These are phyloP conservation scores for Mycena metata DNA, from an alignment of 768 basidiomycete genomes.

Conservation along the genomic window DNA sequence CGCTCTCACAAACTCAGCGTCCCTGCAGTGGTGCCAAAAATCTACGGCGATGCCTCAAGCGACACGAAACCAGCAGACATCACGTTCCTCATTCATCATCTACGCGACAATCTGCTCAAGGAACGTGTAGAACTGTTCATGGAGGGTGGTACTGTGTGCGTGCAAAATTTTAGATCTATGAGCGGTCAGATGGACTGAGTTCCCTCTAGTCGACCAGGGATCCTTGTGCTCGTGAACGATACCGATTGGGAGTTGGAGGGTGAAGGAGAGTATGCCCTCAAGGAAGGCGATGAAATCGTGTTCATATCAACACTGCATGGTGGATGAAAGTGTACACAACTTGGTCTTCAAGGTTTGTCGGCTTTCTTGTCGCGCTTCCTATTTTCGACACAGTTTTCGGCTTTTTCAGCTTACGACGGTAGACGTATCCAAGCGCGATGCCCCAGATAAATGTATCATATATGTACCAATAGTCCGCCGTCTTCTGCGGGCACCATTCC, in stretches of 20 bases:
- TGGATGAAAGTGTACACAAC: constrained; percentile 68
- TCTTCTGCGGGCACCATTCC: constrained; percentile 17
- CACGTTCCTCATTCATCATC: constrained; percentile 81
- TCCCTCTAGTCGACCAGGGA: constrained; percentile 86
- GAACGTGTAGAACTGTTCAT: constrained; percentile 92
- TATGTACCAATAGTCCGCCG: constrained; percentile 20
- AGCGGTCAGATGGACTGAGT: neutral
- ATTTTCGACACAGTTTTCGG: no score
- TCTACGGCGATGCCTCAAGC: constrained; percentile 45
- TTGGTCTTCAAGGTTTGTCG: no score
- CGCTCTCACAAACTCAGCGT: constrained; percentile 70
- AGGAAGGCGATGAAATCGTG: constrained; percentile 89
- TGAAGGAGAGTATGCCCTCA: constrained; percentile 86
- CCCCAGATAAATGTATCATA: constrained; percentile 23
- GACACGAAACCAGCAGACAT: constrained; percentile 69
- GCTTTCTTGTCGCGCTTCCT: no score
- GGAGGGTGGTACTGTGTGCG: constrained; percentile 89
- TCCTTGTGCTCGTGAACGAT: constrained; percentile 96
- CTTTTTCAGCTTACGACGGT: neutral
- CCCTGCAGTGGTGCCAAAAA: constrained; percentile 58
- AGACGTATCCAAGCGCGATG: constrained; percentile 1
- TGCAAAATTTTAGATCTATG: neutral
- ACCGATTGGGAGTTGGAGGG: constrained; percentile 99
- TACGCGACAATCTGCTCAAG: constrained; percentile 82
- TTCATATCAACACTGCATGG: constrained; percentile 98